Evolutionary conservation across 139 green algal species (phyloP), one percentile per base, ranked within the genome.

Genomic region (Closterium sp.): DNA sequence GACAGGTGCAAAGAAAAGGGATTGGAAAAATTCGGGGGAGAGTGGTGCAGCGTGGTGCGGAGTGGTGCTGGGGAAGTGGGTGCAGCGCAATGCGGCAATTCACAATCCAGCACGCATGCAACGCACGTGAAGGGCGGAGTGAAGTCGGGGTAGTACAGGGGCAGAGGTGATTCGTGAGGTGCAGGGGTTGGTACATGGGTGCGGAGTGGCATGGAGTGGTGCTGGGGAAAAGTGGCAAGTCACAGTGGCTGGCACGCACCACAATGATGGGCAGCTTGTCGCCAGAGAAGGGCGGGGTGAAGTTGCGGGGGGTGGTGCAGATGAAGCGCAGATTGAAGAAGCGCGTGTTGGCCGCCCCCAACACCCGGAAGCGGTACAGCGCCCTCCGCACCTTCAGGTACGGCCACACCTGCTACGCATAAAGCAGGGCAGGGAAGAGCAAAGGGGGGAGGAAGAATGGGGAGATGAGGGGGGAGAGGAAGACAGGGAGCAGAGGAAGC

Each of bases 341-440:
- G n/a, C 62, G 10, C 27, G 70, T 50, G 30, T 90, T 90, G 70
- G 38, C 62, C 70, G n/a, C 28, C 29, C 70, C 28, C 88, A 90
- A 21, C 62, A 90, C n/a, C 2, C 88, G 88, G 30, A 90, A 90
- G 29, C 88, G 88, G 70, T 90, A 90, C n/a, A 86, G 62, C 29
- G 88, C 70, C 30, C 88, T 90, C n/a, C 70, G 5, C 29, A 90
- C 88, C 29, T 90, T 90, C 30, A 90, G 28, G 88, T 90, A 90
- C n/a, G 88, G 88, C 62, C 29, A 90, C 28, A 62, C 88, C 88
- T 90, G 38, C 38, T 9, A 50, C 13, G 38, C 38, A 50, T 34
- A 7, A 0, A n/a, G 29, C 30, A 50, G 28, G 89, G 27, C 2
- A 1, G 2, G 62, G 62, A 13, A 79, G 62, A 24, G 62, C 17